These are phyloP conservation scores for Monilinia fructicola DNA, from an alignment of 2,329 filamentous ascomycete species.

Conservation along the genomic window DNA sequence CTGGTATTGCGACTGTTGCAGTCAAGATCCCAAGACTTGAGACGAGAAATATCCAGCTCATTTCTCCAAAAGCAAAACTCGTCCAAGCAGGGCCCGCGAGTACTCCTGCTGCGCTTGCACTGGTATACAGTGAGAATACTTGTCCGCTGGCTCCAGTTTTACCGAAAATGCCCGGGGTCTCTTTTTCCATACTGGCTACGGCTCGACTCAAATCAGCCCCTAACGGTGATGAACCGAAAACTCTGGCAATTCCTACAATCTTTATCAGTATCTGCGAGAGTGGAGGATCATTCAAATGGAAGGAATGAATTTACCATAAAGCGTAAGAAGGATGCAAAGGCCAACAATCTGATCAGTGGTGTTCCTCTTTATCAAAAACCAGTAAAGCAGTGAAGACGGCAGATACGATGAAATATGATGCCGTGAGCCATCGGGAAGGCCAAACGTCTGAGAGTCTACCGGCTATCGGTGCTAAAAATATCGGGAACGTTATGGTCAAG, in stretches of 20 bases:
- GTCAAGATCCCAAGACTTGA: conserved; percentile 26
- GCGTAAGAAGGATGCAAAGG: conserved; percentile 59
- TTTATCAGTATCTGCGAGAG: neutral
- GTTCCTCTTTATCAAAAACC: conserved; percentile 60
- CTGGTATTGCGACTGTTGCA: conserved; percentile 19
- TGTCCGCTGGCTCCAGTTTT: conserved; percentile 24
- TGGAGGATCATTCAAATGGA: neutral
- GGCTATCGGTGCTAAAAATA: conserved; percentile 57
- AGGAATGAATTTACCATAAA: conserved; percentile 49
- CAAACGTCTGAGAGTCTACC: conserved; percentile 51
- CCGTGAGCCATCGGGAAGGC: conserved; percentile 60
- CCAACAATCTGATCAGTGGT: conserved; percentile 60
- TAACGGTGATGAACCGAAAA: conserved; percentile 24
- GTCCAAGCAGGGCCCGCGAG: conserved; percentile 26
- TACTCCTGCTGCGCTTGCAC: conserved; percentile 25
- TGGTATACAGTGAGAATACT: conserved; percentile 26
- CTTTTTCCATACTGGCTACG: conserved; percentile 22
- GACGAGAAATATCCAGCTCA: conserved; percentile 24
- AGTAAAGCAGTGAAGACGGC: conserved; percentile 61
- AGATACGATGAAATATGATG: conserved; percentile 56
- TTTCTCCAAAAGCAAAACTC: conserved; percentile 21
- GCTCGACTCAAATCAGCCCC: conserved; percentile 25
- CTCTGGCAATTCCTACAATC: conserved; percentile 21
- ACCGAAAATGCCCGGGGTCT: conserved; percentile 25
- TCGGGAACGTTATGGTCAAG: conserved; percentile 57